Base-by-base conservation (phyloP, 768 basidiomycete species). In the Glaciozyma martinii region DNA sequence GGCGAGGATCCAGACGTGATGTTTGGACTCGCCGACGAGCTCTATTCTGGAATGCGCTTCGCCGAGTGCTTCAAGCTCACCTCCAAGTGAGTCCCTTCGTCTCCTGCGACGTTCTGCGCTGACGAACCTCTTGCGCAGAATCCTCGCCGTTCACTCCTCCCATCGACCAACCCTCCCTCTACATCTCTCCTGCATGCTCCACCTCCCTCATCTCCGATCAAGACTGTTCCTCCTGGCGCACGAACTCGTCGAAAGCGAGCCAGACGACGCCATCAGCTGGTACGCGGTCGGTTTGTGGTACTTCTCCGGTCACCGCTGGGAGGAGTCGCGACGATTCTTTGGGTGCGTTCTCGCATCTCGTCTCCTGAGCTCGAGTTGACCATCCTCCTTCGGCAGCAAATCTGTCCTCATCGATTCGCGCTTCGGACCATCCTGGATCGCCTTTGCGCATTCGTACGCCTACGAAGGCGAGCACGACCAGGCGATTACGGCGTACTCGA, bases 221-320 rank as follows among this genome's bases (percentile, higher is more conserved):
- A 87, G 87, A 71, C 83, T 99, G 9, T 99, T 97, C 78, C 87
- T 99, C 67, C 82, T 98, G 46, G 95, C 95, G 0, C 95, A 98
- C 73, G 90, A 95, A 74, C 83, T 99, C 75, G 92, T 97, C 23
- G 90, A 97, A 61, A 84, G 84, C 55, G 93, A 97, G 74, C 93
- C 95, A 0, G 89, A 92, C 73, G 87, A 89, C 50, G 86, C 91
- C 1, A 83, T 90, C 60, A 93, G 90, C 71, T 99, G 95, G 95
- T 99, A 98, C 77, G 90, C 95, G 6, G 95, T 98, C 29, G 95
- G 93, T 0, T 85, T 97, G 27, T 99, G 93, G 89, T 98, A 99
- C 77, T 82, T 94, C 62, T 83, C 86, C 40, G 84, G 85, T 33
- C 82, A 83, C 58, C 89, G 93, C 73, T 99, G 89, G 87, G 79